phyloP scores from a whole-genome alignment of 2,329 filamentous ascomycete genomes.

The Elsinoe australis region DNA sequence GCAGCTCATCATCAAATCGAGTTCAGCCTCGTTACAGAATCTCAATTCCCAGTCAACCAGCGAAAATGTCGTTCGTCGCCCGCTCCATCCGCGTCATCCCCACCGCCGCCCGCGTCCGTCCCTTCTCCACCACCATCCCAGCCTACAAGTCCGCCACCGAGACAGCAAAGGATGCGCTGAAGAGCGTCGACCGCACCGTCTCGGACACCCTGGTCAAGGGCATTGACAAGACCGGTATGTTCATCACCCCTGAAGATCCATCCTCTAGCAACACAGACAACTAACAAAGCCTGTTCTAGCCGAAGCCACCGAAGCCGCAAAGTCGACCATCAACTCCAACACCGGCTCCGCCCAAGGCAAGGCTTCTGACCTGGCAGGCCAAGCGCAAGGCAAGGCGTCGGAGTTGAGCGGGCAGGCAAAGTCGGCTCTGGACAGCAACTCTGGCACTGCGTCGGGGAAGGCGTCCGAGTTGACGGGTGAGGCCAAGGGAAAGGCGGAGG shows the following conservation, averaged over 20 bases:
- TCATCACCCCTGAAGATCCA: not conserved
- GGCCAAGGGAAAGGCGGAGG: conserved; percentile 40
- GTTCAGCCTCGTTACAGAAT: no score
- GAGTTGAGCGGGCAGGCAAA: conserved; percentile 30
- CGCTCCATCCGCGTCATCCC: conserved; percentile 29
- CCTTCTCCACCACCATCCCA: conserved; percentile 47
- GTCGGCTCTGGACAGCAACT: conserved; percentile 35
- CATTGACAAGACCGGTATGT: conserved; percentile 56
- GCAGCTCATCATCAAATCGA: no score
- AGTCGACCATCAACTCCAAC: conserved; percentile 28
- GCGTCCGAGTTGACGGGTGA: conserved; percentile 35
- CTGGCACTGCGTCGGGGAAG: conserved; percentile 38
- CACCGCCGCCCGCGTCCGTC: conserved; percentile 38
- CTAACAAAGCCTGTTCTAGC: not conserved
- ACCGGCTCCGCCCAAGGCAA: conserved; percentile 11
- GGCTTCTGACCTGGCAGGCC: conserved; percentile 20
- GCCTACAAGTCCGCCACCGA: conserved; percentile 48
- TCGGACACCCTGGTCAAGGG: conserved; percentile 52
- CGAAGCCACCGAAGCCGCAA: conserved; percentile 30
- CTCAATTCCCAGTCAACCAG: conserved; percentile 13
- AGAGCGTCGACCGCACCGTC: conserved; percentile 50
- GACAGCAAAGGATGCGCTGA: conserved; percentile 50
- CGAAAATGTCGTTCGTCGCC: conserved; percentile 33
- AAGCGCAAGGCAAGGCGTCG: conserved; percentile 33
- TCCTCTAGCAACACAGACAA: not conserved